These are phyloP conservation scores for Alternaria novae-zelandiae DNA, from an alignment of 2,329 filamentous ascomycete genomes.

Conservation along the genomic window DNA sequence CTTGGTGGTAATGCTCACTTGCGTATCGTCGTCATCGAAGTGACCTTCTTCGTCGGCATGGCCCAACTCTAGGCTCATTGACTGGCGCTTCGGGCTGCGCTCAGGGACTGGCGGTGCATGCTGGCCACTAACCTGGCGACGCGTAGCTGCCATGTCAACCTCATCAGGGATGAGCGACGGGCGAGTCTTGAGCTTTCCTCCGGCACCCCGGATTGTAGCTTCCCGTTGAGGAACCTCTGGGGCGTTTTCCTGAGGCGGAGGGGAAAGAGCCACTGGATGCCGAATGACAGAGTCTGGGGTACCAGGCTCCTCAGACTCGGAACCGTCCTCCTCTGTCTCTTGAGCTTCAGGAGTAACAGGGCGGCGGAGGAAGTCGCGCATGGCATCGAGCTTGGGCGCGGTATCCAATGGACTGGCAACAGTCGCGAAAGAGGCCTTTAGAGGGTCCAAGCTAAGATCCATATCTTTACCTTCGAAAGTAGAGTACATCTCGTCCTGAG, in stretches of 20 bases:
- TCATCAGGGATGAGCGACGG: constrained; percentile 88
- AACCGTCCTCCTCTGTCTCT: constrained; percentile 50
- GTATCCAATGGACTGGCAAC: constrained; percentile 40
- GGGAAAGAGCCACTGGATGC: constrained; percentile 63
- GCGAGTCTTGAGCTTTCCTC: constrained; percentile 85
- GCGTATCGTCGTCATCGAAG: constrained; percentile 41
- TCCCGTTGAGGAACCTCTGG: constrained; percentile 78
- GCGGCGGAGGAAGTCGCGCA: constrained; percentile 46
- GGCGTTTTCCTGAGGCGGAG: constrained; percentile 56
- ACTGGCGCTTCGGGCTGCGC: constrained; percentile 47
- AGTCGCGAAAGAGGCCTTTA: constrained; percentile 54
- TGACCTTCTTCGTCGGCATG: constrained; percentile 43
- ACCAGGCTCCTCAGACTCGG: constrained; percentile 67
- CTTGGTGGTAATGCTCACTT: constrained; percentile 38
- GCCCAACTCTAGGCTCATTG: constrained; percentile 42
- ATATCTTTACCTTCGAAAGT: constrained; percentile 60
- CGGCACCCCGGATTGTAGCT: constrained; percentile 87
- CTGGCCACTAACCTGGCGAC: constrained; percentile 83
- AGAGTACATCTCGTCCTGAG: constrained; percentile 54
- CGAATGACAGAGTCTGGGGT: constrained; percentile 92
- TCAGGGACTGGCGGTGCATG: constrained; percentile 54
- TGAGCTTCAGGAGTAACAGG: constrained; percentile 60
- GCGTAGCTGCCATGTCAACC: constrained; percentile 82
- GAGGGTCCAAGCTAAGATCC: constrained; percentile 61
- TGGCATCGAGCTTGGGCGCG: constrained; percentile 46